phyloP scores from a whole-genome alignment of 2,329 filamentous ascomycete genomes.

The Elsinoe necatrix region DNA sequence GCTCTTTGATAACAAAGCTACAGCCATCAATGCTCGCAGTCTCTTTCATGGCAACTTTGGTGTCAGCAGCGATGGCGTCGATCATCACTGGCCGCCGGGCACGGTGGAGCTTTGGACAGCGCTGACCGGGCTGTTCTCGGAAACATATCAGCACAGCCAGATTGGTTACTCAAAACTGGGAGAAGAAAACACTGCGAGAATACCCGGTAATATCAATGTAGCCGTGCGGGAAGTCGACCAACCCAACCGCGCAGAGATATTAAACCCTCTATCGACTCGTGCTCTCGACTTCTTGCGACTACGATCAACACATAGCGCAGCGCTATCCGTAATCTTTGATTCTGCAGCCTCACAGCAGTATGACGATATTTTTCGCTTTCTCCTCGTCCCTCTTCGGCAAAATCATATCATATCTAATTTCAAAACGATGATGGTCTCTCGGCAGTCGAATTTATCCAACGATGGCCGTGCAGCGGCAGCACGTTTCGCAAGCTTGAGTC shows the following conservation, averaged over 20 bases:
- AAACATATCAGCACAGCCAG: conserved; percentile 51
- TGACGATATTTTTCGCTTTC: conserved; percentile 71
- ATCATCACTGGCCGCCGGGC: conserved; percentile 70
- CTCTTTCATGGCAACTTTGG: conserved; percentile 58
- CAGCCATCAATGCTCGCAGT: conserved; percentile 58
- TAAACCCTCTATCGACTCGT: conserved; percentile 73
- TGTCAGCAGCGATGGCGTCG: conserved; percentile 60
- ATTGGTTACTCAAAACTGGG: background rate
- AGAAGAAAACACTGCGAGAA: conserved; percentile 3
- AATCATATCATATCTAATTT: conserved; percentile 44
- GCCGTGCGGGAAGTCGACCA: conserved; percentile 70
- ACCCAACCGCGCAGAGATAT: conserved; percentile 72
- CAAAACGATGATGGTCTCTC: conserved; percentile 19
- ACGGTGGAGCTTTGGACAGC: conserved; percentile 87
- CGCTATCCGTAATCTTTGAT: conserved; percentile 67
- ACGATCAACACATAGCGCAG: conserved; percentile 68
- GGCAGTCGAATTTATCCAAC: background rate
- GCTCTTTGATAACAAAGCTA: conserved; percentile 59
- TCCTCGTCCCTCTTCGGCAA: conserved; percentile 71
- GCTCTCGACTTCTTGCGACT: conserved; percentile 89
- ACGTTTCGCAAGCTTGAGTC: conserved; percentile 62
- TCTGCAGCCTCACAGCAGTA: conserved; percentile 64
- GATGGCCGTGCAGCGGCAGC: background rate
- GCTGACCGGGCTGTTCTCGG: conserved; percentile 73
- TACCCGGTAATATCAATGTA: conserved; percentile 51